Percentiles rank a stretch among this genome's conserved stretches.
phyloP scores from a whole-genome alignment of 164 flowering plant species.

The Vitis riparia region DNA sequence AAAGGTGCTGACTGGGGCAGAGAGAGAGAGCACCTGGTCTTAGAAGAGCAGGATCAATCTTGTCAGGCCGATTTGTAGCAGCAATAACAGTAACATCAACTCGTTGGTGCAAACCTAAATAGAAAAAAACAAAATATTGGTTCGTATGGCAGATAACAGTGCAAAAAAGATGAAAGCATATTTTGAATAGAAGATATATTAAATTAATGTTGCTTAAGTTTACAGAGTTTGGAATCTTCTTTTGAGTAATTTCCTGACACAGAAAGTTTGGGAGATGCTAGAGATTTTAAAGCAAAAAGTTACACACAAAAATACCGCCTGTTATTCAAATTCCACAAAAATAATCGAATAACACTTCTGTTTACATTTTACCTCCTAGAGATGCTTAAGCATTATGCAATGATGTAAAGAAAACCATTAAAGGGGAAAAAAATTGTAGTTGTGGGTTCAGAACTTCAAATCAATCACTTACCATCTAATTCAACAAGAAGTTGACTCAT shows the following conservation, averaged over 20 bases:
- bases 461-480: constrained; percentile 72
- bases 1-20: not conserved
- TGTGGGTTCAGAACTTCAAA: not conserved
- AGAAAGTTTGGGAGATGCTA: not conserved
- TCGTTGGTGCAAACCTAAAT: constrained; percentile 82
- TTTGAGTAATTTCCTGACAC: not conserved
- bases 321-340: not conserved
- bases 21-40: constrained; percentile 68
- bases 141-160: not conserved
- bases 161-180: not conserved
- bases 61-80: constrained; percentile 98
- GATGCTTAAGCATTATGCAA: not conserved
- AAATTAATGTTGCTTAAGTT: not conserved
- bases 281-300: not conserved
- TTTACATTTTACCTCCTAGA: not conserved
- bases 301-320: not conserved
- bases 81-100: constrained; percentile 91
- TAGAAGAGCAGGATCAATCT: constrained; percentile 89
- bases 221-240: not conserved
- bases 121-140: not conserved
- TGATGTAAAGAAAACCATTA: not conserved
- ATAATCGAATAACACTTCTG: not conserved
- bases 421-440: not conserved
- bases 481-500: constrained; percentile 96
- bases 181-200: not conserved